Conservation (phyloP, 495 filamentous ascomycete genomes). For the Lasiosphaeris hirsuta region DNA sequence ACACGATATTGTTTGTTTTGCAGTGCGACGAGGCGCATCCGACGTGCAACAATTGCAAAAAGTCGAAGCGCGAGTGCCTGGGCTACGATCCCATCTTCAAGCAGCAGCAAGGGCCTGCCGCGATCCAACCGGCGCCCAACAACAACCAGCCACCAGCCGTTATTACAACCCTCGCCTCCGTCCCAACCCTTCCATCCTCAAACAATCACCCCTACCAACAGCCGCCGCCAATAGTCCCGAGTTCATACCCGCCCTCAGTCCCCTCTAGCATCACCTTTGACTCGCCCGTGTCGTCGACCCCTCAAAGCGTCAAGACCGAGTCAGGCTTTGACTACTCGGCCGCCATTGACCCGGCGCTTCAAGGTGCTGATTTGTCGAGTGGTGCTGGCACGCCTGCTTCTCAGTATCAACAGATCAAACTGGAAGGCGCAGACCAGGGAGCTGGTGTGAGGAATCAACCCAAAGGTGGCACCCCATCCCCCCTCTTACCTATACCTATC, state of each 20-base stretch:
- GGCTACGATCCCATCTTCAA: slow-evolving; percentile 99
- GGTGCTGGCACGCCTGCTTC: slow-evolving; percentile 35
- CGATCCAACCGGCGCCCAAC: slow-evolving; percentile 66
- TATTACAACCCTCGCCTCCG: slow-evolving; percentile 18
- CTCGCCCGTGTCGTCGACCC: slow-evolving; percentile 38
- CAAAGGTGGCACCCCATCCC: slow-evolving; percentile 31
- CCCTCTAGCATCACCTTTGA: slow-evolving; percentile 33
- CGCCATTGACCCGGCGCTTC: slow-evolving; percentile 74
- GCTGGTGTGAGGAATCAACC: slow-evolving; percentile 17
- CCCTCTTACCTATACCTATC: slow-evolving; percentile 9
- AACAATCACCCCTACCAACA: slow-evolving; percentile 24
- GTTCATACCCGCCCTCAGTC: slow-evolving; percentile 26
- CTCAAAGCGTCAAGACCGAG: slow-evolving; percentile 59
- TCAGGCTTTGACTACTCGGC: slow-evolving; percentile 60
- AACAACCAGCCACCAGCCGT: slow-evolving; percentile 24
- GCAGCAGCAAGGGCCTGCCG: slow-evolving; percentile 70
- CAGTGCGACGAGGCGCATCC: slow-evolving; percentile 98
- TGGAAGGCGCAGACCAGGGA: slow-evolving; percentile 23
- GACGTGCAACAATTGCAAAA: slow-evolving; percentile 93
- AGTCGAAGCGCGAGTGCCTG: slow-evolving; percentile 94
- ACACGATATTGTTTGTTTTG: slow-evolving; percentile 4
- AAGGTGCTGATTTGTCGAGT: slow-evolving; percentile 36
- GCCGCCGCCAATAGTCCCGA: slow-evolving; percentile 31
- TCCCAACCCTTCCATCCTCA: slow-evolving; percentile 31
- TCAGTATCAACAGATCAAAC: slow-evolving; percentile 35